phyloP scores from a whole-genome alignment of 331 rosid genomes.

The Dryas integrifolia region DNA sequence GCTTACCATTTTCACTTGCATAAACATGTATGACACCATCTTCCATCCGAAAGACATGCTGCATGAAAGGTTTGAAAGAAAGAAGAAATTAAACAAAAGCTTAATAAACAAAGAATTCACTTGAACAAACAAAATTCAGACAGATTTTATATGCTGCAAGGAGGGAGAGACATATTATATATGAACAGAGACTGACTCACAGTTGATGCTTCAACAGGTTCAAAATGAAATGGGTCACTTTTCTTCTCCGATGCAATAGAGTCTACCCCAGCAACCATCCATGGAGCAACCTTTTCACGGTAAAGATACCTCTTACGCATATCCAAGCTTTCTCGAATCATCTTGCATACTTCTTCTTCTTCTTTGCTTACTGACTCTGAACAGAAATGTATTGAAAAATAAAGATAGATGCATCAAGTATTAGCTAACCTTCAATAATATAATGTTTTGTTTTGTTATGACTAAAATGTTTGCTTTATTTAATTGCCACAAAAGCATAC shows the following conservation, averaged over 20 bases:
- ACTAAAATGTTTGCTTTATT: neutral
- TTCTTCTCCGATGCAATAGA: slow-evolving; percentile 26
- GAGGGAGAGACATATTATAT: slow-evolving; percentile 10
- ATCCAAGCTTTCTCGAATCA: slow-evolving; percentile 69
- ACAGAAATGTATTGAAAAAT: slow-evolving; percentile 19
- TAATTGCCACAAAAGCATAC: neutral
- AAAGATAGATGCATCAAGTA: slow-evolving; percentile 20
- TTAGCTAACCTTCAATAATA: neutral
- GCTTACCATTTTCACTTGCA: slow-evolving; percentile 65
- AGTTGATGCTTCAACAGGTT: slow-evolving; percentile 55
- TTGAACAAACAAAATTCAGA: slow-evolving; percentile 11
- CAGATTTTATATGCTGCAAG: slow-evolving; percentile 20
- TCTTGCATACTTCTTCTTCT: slow-evolving; percentile 68
- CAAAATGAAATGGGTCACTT: slow-evolving; percentile 66
- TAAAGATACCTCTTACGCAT: slow-evolving; percentile 66
- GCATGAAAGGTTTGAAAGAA: slow-evolving; percentile 31
- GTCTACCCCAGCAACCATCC: slow-evolving; percentile 40
- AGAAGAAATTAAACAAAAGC: slow-evolving; percentile 16
- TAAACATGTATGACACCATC: slow-evolving; percentile 66
- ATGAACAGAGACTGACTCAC: slow-evolving; percentile 45
- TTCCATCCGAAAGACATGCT: slow-evolving; percentile 74
- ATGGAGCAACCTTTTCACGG: slow-evolving; percentile 54
- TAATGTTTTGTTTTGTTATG: neutral
- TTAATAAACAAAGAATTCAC: slow-evolving; percentile 14
- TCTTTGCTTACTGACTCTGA: slow-evolving; percentile 54